Conservation (phyloP, 1,284 basidiomycete species). For the Cutaneotrichosporon cutaneum region DNA sequence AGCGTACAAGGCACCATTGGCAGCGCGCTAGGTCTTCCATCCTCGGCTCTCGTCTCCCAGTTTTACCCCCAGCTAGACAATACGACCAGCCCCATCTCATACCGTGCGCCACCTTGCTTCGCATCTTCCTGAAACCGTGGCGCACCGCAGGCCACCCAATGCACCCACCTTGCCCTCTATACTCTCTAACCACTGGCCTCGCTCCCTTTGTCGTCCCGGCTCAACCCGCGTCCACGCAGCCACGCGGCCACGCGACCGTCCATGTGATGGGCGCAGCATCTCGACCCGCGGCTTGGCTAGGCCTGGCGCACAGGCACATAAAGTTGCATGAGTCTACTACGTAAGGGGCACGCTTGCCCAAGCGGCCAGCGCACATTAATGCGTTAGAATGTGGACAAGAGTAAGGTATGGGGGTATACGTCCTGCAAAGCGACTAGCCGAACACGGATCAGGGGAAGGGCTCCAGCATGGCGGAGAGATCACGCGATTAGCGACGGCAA, state of each 20-base stretch:
- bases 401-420: not conserved
- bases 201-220: not conserved
- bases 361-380: conserved; percentile 7
- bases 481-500: too few species aligned
- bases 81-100: too few species aligned
- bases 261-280: not conserved
- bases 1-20: not conserved
- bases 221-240: not conserved
- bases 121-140: too few species aligned
- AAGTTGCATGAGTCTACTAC: conserved; percentile 9
- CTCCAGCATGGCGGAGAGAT: not conserved
- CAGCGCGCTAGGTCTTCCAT: not conserved
- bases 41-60: too few species aligned
- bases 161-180: too few species aligned
- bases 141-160: too few species aligned
- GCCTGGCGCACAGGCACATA: not conserved
- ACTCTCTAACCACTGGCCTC: not conserved
- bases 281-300: too few species aligned
- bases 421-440: not conserved
- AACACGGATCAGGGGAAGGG: not conserved
- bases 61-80: too few species aligned
- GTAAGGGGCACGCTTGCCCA: not conserved
- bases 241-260: not conserved
- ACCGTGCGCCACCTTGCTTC: too few species aligned
- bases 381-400: conserved; percentile 5